Percentiles rank a stretch among this genome's conserved stretches.
phyloP scores from a whole-genome alignment of 2,329 filamentous ascomycete genomes.

The Fusarium sambucinum region DNA sequence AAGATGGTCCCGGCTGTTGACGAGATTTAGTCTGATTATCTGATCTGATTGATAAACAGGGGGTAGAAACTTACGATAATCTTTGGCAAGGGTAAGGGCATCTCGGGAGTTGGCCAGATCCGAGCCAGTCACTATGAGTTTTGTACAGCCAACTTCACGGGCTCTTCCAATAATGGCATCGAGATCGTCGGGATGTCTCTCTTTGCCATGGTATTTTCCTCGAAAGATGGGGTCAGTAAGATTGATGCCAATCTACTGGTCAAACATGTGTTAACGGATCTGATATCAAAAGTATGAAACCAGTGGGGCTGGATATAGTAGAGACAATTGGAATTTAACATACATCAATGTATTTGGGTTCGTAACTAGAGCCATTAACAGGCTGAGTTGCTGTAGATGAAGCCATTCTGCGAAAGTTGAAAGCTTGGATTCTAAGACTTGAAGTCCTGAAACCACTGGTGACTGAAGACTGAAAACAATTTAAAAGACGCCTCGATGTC shows the following conservation, averaged over 20 bases:
- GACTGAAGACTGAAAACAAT: constrained; percentile 24
- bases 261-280: constrained; percentile 35
- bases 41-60: constrained; percentile 8
- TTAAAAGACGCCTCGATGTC: constrained; percentile 40
- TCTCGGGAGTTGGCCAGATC: constrained; percentile 82
- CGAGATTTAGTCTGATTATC: constrained; percentile 11
- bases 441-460: constrained; percentile 11
- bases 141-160: constrained; percentile 80
- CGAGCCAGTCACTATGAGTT: constrained; percentile 94
- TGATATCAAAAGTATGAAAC: constrained; percentile 16
- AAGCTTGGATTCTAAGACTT: constrained; percentile 12
- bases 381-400: constrained; percentile 41
- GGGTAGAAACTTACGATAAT: constrained; percentile 71
- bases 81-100: constrained; percentile 78
- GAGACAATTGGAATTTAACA: constrained; percentile 38
- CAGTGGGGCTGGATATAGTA: constrained; percentile 15
- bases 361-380: constrained; percentile 43
- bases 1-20: constrained; percentile 81
- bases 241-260: constrained; percentile 86
- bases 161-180: constrained; percentile 83
- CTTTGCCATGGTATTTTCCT: constrained; percentile 84
- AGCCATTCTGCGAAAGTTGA: constrained; percentile 46
- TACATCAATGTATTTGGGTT: constrained; percentile 73
- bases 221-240: constrained; percentile 91
- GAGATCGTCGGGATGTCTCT: constrained; percentile 79